A percentile compares a stretch with the other conserved stretches of the same genome.
These are phyloP conservation scores for Helicocarpus griseus DNA, from an alignment of 2,329 filamentous ascomycete species.

Conservation along the genomic window DNA sequence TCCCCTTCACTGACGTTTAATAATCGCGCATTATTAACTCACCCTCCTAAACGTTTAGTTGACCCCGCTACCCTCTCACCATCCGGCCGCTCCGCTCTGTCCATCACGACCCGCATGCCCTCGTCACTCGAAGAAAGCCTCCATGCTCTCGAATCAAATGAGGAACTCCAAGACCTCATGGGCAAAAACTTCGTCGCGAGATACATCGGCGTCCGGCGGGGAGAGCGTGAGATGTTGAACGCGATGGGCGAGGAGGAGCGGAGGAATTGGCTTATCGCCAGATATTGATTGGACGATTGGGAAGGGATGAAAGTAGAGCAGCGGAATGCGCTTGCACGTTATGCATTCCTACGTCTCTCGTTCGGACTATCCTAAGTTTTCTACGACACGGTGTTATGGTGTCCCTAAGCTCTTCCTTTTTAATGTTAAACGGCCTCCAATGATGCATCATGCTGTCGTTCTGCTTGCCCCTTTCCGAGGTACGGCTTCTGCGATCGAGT, in stretches of 20 bases:
- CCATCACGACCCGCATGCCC: conserved; percentile 29
- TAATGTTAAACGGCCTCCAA: too few species aligned
- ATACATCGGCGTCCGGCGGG: conserved; percentile 25
- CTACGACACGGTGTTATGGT: too few species aligned
- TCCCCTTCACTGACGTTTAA: not conserved
- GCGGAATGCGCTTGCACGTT: too few species aligned
- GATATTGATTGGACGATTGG: conserved; percentile 27
- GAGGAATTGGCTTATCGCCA: conserved; percentile 28
- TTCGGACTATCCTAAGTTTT: too few species aligned
- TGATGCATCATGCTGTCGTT: too few species aligned
- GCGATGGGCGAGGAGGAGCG: conserved; percentile 24
- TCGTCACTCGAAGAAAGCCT: conserved; percentile 27
- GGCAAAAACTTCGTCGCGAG: conserved; percentile 19
- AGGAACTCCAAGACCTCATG: conserved; percentile 19
- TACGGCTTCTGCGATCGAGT: too few species aligned
- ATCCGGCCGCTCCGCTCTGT: conserved; percentile 21
- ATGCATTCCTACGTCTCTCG: not conserved
- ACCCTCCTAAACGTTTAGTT: conserved; percentile 11
- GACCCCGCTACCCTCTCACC: conserved; percentile 26
- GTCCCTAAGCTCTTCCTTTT: too few species aligned
- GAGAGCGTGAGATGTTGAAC: conserved; percentile 23
- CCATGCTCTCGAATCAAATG: conserved; percentile 21
- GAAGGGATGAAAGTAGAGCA: too few species aligned
- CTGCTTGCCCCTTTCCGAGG: too few species aligned
- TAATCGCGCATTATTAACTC: not conserved